These are phyloP conservation scores for Zygosaccharomyces bailii DNA, from an alignment of 805 yeast genomes.

Conservation along the genomic window DNA sequence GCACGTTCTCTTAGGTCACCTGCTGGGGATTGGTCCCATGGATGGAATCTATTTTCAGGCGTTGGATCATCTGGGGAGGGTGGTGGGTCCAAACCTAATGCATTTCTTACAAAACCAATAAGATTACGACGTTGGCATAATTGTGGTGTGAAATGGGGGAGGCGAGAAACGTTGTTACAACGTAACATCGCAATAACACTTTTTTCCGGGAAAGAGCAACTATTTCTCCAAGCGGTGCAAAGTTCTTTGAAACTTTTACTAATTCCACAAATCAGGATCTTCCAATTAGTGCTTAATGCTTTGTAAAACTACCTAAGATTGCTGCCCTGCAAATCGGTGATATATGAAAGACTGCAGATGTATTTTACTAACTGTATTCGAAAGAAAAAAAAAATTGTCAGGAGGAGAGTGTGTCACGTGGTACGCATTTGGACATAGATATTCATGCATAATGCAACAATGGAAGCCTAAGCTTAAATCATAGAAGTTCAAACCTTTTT, in stretches of 20 bases:
- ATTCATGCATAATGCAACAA: too few species aligned
- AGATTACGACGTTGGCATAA: slow-evolving; percentile 22
- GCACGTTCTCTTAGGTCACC: slow-evolving; percentile 88
- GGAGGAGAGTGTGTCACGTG: too few species aligned
- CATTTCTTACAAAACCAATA: slow-evolving; percentile 43
- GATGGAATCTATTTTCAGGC: slow-evolving; percentile 68
- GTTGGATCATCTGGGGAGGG: slow-evolving; percentile 65
- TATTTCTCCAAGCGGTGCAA: neutral
- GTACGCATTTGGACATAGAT: too few species aligned
- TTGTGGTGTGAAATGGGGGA: neutral
- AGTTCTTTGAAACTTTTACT: neutral
- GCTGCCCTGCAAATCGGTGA: neutral
- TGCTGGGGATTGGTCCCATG: slow-evolving; percentile 91
- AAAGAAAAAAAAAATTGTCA: neutral
- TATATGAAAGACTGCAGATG: neutral
- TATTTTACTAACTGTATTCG: neutral
- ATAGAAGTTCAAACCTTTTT: too few species aligned
- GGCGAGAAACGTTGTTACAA: neutral
- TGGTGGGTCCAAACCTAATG: slow-evolving; percentile 60
- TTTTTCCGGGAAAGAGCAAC: neutral
- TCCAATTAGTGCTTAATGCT: neutral
- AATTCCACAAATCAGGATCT: neutral
- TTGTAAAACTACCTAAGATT: neutral
- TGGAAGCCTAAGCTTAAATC: too few species aligned
- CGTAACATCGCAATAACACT: neutral